Base-by-base conservation (phyloP, 2,329 filamentous ascomycete genomes). In the Periglandula ipomoeae region DNA sequence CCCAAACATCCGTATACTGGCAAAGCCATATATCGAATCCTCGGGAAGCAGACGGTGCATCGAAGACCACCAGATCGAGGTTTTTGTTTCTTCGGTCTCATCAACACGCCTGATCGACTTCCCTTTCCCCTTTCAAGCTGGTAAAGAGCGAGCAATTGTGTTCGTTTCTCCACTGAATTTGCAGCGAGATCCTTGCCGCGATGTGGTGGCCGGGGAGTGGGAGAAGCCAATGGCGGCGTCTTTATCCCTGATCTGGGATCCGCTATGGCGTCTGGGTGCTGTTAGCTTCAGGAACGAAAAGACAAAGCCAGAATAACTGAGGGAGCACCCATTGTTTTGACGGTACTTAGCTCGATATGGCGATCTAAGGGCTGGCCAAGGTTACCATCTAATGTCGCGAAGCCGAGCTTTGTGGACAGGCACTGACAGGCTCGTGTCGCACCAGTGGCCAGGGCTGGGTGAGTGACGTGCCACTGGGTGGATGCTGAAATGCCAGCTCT, bases 271-370 rank as follows among this genome's bases (percentile, higher is more conserved):
- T 27, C 5, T 7, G 27, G 26, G 35, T 11, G 3, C 11, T 13
- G 39, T 30, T 48, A 48, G 47, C 40, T 48, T 42, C 47, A 48
- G 47, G 47, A 41, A 48, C 47, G 26, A 35, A 13, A 26, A 35
- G 39, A 32, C 46, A 39, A 43, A 44, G 27, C 32, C 32, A 37
- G 46, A 43, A 35, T 34, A 44, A 41, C 19, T 23, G 17, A 23
- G 23, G 15, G 23, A 37, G 27, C 17, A 24, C 7, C 23, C 27
- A 27, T 34, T 17, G 39, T 37, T 37, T 37, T 10, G 27, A 35
- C 42, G 30, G 9, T 41, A 42, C 44, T n/a, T 24, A n/a, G n/a
- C 11, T 32, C 30, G 30, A 10, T 32, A 32, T 11, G 30, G 30
- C 30, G 15, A 32, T 32, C 30, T 11, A 32, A 15, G 30, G 24